These are phyloP conservation scores for Ephemerocybe angulata DNA, from an alignment of 768 basidiomycete species.

Conservation along the genomic window DNA sequence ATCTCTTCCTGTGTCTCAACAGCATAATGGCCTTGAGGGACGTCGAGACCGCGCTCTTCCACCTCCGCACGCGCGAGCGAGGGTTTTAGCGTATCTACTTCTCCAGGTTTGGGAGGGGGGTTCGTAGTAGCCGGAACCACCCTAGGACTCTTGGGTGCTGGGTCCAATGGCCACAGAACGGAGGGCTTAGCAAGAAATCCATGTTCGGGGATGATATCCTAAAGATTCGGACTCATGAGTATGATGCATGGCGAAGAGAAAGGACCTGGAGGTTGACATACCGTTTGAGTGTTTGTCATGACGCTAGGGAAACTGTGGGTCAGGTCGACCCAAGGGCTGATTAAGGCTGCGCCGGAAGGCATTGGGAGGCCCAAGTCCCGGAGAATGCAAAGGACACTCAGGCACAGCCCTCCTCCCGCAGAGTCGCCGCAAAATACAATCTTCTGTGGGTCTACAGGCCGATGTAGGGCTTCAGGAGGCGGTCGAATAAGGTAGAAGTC, in stretches of 20 bases:
- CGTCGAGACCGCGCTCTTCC: conserved; percentile 15
- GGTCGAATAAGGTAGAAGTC: conserved; percentile 75
- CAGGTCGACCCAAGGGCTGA: conserved; percentile 84
- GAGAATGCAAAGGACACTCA: conserved; percentile 58
- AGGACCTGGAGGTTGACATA: conserved; percentile 21
- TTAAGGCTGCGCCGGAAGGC: conserved; percentile 74
- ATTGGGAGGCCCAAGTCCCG: conserved; percentile 67
- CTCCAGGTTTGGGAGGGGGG: conserved; percentile 46
- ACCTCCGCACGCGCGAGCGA: conserved; percentile 22
- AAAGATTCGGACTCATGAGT: not conserved
- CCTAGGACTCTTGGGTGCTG: conserved; percentile 29
- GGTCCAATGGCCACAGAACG: conserved; percentile 53
- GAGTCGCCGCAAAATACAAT: conserved; percentile 79
- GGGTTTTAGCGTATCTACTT: conserved; percentile 46
- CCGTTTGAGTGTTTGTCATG: conserved; percentile 61
- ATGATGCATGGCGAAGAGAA: not conserved
- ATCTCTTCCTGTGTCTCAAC: conserved; percentile 31
- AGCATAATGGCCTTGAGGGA: conserved; percentile 10
- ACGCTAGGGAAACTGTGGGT: conserved; percentile 81
- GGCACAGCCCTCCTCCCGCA: conserved; percentile 66
- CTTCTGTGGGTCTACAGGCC: conserved; percentile 58
- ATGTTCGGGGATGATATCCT: conserved; percentile 68
- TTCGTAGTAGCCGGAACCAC: conserved; percentile 34
- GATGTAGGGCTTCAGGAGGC: conserved; percentile 60
- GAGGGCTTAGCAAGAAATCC: conserved; percentile 63